Percentiles rank a stretch among this genome's conserved stretches.
These are phyloP conservation scores for Desmodesmus armatus DNA, from an alignment of 139 green algal genomes.

Conservation along the genomic window DNA sequence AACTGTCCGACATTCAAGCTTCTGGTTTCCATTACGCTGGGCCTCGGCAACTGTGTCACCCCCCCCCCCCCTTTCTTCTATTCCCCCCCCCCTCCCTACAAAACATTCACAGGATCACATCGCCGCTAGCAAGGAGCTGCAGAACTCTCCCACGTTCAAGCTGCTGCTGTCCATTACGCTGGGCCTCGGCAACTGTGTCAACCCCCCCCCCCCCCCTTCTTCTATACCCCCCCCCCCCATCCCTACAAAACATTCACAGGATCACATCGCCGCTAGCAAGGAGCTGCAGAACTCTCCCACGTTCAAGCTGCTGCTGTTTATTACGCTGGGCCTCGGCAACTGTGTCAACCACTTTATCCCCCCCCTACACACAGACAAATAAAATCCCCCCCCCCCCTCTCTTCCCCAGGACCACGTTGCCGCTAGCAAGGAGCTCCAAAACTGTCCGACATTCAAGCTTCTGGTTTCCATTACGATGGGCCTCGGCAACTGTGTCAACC, in stretches of 20 bases:
- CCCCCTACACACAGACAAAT: too few relatives aligned
- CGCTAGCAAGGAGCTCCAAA: conserved; percentile 46
- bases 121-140: conserved; percentile 49
- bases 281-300: conserved; percentile 46
- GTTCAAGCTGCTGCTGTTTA: conserved; percentile 52
- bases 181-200: conserved; percentile 69
- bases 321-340: conserved; percentile 60
- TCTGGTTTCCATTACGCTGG: conserved; percentile 48
- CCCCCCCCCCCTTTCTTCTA: too few relatives aligned
- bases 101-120: conserved; percentile 57
- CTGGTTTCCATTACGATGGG: conserved; percentile 48
- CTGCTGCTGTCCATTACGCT: conserved; percentile 49
- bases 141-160: conserved; percentile 45
- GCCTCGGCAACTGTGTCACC: conserved; percentile 72
- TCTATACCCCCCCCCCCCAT: too few relatives aligned
- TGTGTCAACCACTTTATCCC: conserved; percentile 73
- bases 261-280: conserved; percentile 51
- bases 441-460: conserved; percentile 38
- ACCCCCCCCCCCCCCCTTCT: too few relatives aligned
- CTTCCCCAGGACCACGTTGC: conserved; percentile 49
- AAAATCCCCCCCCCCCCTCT: too few relatives aligned
- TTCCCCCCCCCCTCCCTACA: too few relatives aligned
- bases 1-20: conserved; percentile 44
- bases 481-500: conserved; percentile 71
- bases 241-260: too few relatives aligned